Conservation (phyloP, 2,329 filamentous ascomycete species). For the Sordariomycetes sp. region DNA sequence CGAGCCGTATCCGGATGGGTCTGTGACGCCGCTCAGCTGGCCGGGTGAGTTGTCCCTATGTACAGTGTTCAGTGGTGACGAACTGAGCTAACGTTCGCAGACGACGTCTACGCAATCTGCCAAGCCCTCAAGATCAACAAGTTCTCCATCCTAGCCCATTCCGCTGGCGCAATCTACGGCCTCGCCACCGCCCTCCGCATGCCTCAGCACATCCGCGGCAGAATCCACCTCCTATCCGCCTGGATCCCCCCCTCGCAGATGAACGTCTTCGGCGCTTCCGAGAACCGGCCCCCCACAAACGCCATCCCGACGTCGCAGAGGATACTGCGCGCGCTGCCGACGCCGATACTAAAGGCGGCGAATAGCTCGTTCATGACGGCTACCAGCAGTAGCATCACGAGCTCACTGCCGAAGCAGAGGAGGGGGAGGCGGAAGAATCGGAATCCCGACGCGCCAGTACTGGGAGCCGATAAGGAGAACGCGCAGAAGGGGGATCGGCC, state of each 20-base stretch:
- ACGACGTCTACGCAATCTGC: constrained; percentile 88
- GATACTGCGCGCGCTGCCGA: constrained; percentile 79
- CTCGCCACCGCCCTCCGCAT: constrained; percentile 89
- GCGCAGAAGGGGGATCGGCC: constrained; percentile 14
- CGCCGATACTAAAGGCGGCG: constrained; percentile 81
- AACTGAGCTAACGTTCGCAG: constrained; percentile 10
- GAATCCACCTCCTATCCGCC: constrained; percentile 85
- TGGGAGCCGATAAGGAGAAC: constrained; percentile 35
- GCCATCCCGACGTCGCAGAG: constrained; percentile 85
- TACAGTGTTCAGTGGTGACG: neutral
- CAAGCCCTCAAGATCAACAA: constrained; percentile 85
- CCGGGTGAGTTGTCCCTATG: constrained; percentile 49
- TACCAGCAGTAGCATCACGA: constrained; percentile 75
- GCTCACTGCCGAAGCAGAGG: constrained; percentile 56
- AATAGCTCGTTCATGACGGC: constrained; percentile 93
- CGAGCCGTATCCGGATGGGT: constrained; percentile 68
- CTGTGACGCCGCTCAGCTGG: constrained; percentile 83
- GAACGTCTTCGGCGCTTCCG: constrained; percentile 61
- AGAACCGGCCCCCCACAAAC: constrained; percentile 65
- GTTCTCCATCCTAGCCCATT: constrained; percentile 92
- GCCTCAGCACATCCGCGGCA: constrained; percentile 87
- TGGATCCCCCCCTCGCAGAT: constrained; percentile 97
- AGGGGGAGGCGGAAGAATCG: constrained; percentile 47
- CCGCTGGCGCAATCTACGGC: constrained; percentile 94
- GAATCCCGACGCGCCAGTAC: constrained; percentile 20